Base-by-base conservation (phyloP, 1,284 basidiomycete species). In the Ganoderma resinaceum region DNA sequence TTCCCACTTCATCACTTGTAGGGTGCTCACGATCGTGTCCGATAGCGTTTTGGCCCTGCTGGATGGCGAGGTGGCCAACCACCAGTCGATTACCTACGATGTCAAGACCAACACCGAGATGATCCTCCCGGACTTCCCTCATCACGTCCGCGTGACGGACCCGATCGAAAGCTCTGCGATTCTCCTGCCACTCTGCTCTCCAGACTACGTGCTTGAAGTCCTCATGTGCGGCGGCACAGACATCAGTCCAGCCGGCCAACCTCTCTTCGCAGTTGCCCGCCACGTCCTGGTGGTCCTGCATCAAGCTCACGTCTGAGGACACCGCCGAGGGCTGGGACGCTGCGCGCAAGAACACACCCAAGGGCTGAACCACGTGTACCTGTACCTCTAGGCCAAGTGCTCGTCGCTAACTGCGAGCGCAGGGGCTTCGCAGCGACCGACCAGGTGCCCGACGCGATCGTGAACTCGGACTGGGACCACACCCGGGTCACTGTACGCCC, bases 361-460 rank as follows among this genome's bases (percentile, higher is more conserved):
- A 75, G 66, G 60, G n/a, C 3, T 71, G 84, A 82, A 84, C 72
- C 78, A 83, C 46, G 70, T 89, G 33, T 80, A 87, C 26, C 77
- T 87, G n/a, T 87, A 87, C 12, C 73, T 87, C n/a, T n/a, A n/a
- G n/a, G n/a, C n/a, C n/a, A n/a, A n/a, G n/a, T n/a, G n/a, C n/a
- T n/a, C 43, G 83, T 88, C 66, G 79, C 82, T 58, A 87, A 86
- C 72, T 86, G 84, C 23, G 85, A 77, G 0, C 61, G 73, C 33
- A 80, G 79, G n/a, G n/a, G n/a, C n/a, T n/a, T n/a, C n/a, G n/a
- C 85, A n/a, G 86, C 86, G 3, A 81, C 85, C 73, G 79, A 77
- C n/a, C 37, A 52, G 26, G 72, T 74, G 23, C 65, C 31, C 20
- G 73, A 73, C 67, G 33, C 70, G 38, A 62, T 76, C 59, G 82